Percentiles rank a stretch among this genome's conserved stretches.
These are phyloP conservation scores for Colletotrichum trifolii DNA, from an alignment of 2,329 filamentous ascomycete species.

Conservation along the genomic window DNA sequence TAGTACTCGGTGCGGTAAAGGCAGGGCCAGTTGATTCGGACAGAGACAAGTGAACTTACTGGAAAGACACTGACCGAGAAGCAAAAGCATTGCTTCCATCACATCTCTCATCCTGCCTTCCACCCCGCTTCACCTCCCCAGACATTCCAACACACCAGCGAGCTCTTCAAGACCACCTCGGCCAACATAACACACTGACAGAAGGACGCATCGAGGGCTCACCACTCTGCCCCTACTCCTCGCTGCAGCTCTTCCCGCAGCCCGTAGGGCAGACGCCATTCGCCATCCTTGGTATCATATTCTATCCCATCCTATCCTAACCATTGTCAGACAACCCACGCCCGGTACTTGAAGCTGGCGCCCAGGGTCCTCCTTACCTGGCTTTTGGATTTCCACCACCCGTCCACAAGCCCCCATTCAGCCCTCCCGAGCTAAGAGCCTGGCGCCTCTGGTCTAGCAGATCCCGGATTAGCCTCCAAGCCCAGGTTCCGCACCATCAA, in stretches of 20 bases:
- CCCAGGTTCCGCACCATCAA: constrained; percentile 37
- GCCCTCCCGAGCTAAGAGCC: constrained; percentile 51
- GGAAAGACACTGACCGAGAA: constrained; percentile 30
- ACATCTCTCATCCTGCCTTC: constrained; percentile 30
- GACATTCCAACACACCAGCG: constrained; percentile 18
- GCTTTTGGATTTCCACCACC: constrained; percentile 28
- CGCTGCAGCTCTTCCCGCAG: neutral
- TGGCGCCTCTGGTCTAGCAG: constrained; percentile 42
- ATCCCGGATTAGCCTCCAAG: constrained; percentile 44
- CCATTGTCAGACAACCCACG: constrained; percentile 28
- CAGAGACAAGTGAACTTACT: constrained; percentile 11
- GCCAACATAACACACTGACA: constrained; percentile 6
- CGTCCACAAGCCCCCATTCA: constrained; percentile 45
- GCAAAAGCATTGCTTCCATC: constrained; percentile 30
- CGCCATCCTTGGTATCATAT: neutral
- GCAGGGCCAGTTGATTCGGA: neutral
- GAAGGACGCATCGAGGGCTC: neutral
- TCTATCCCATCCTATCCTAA: neutral
- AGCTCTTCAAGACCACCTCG: constrained; percentile 1
- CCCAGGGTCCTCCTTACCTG: constrained; percentile 29
- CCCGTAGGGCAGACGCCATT: constrained; percentile 26
- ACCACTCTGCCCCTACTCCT: neutral
- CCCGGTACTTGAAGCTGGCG: constrained; percentile 36
- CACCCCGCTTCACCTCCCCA: constrained; percentile 16
- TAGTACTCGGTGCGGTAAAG: too few relatives aligned